Evolutionary conservation across 768 basidiomycete species (phyloP).

Genomic region (Boletus sp.): DNA sequence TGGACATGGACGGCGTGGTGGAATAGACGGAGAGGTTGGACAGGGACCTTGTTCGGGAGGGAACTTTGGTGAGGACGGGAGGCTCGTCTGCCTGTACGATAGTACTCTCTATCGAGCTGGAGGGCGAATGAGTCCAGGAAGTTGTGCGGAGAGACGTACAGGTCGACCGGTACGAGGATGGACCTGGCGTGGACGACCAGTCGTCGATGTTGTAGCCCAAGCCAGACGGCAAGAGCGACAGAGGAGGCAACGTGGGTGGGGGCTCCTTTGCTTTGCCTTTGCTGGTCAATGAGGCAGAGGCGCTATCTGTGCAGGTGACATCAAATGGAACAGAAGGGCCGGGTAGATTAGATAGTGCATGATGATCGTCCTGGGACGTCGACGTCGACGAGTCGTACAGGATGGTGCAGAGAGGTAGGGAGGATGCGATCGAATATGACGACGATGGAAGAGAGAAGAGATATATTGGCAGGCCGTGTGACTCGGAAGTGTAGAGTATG

Average conservation of each 20-base stretch:
- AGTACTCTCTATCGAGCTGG: conserved; percentile 14
- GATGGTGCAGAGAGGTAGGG: neutral
- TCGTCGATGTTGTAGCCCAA: conserved; percentile 43
- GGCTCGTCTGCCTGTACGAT: conserved; percentile 9
- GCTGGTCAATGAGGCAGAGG: conserved; percentile 29
- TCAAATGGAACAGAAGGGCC: conserved; percentile 15
- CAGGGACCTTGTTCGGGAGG: conserved; percentile 53
- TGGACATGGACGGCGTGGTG: conserved; percentile 46
- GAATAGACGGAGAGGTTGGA: conserved; percentile 52
- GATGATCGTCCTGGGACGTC: conserved; percentile 1
- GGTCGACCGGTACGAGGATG: conserved; percentile 39
- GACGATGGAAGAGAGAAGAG: conserved; percentile 11
- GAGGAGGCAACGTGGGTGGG: conserved; percentile 64
- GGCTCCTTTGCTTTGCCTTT: conserved; percentile 57
- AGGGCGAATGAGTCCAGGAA: conserved; percentile 15
- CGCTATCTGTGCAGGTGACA: conserved; percentile 7
- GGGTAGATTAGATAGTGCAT: conserved; percentile 28
- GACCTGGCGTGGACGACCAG: conserved; percentile 35
- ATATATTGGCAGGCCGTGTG: conserved; percentile 16
- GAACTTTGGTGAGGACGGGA: conserved; percentile 28
- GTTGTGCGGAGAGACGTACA: conserved; percentile 39
- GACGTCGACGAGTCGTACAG: conserved; percentile 8
- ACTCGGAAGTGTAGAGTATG: neutral
- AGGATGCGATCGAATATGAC: conserved; percentile 8
- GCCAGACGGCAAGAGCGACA: conserved; percentile 56